Conservation (phyloP, 2,329 filamentous ascomycete species). For the Salinomyces thailandicus region DNA sequence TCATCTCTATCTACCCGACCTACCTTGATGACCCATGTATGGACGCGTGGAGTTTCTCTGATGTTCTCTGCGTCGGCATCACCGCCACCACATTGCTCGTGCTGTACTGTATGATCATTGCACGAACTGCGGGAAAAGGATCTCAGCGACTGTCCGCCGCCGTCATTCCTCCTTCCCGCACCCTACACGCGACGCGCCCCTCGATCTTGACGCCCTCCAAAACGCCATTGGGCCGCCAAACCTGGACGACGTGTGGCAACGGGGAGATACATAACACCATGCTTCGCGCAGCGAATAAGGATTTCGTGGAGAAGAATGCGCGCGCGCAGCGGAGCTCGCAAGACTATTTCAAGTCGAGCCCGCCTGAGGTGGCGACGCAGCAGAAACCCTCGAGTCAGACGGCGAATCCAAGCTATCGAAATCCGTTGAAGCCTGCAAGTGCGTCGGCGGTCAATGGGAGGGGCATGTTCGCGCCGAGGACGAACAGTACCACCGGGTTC, state of each 20-base stretch:
- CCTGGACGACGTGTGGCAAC: constrained; percentile 5
- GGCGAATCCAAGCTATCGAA: constrained; percentile 20
- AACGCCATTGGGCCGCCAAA: too few species aligned
- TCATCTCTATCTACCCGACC: too few species aligned
- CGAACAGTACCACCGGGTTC: constrained; percentile 20
- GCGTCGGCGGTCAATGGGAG: constrained; percentile 19
- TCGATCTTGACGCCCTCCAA: background rate
- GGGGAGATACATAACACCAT: constrained; percentile 19
- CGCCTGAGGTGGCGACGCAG: constrained; percentile 4
- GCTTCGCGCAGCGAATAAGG: constrained; percentile 33
- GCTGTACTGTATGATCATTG: constrained; percentile 23
- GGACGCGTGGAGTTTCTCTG: background rate
- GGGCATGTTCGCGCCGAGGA: constrained; percentile 10
- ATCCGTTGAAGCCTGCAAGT: constrained; percentile 24
- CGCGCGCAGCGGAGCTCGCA: constrained; percentile 31
- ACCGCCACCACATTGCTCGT: constrained; percentile 7
- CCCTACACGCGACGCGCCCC: background rate
- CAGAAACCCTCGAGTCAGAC: constrained; percentile 4
- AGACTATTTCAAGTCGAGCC: constrained; percentile 39
- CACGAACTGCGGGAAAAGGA: constrained; percentile 16
- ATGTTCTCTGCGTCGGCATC: constrained; percentile 1
- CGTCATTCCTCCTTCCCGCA: constrained; percentile 13
- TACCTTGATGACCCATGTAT: background rate
- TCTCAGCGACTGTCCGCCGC: constrained; percentile 16
- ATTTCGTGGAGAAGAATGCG: constrained; percentile 27